phyloP scores from a whole-genome alignment of 1,139 yeast genomes.

The Suhomyces terraborum region DNA sequence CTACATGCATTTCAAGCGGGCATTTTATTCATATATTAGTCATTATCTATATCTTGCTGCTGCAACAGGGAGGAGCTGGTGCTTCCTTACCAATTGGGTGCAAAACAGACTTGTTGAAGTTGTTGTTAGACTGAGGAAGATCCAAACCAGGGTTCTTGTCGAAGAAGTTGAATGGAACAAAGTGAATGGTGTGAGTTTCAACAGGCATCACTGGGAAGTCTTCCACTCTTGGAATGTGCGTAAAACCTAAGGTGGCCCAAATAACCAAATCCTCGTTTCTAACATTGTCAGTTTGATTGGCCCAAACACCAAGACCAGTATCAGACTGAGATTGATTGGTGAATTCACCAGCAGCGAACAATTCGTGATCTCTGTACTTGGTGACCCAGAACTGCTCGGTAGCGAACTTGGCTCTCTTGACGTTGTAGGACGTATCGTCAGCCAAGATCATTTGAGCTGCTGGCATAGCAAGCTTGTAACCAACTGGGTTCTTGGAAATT shows the following conservation, averaged over 20 bases:
- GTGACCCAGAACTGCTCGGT: conserved; percentile 79
- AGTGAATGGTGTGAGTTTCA: conserved; percentile 67
- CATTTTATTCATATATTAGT: background rate
- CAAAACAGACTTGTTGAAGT: conserved; percentile 69
- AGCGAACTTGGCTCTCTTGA: conserved; percentile 69
- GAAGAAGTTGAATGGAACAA: conserved; percentile 78
- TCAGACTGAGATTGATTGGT: conserved; percentile 72
- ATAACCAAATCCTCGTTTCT: conserved; percentile 81
- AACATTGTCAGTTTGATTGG: conserved; percentile 66
- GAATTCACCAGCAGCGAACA: conserved; percentile 78
- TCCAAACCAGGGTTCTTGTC: conserved; percentile 82
- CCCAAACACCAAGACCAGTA: conserved; percentile 66
- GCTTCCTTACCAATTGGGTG: conserved; percentile 27
- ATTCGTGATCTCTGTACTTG: conserved; percentile 65
- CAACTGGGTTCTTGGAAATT: conserved; percentile 74
- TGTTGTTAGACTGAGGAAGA: conserved; percentile 71
- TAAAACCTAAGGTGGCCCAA: conserved; percentile 86
- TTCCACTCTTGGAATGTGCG: conserved; percentile 86
- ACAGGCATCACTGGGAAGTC: conserved; percentile 95
- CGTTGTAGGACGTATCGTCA: conserved; percentile 61
- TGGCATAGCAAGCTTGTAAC: conserved; percentile 76
- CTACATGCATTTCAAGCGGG: too few species aligned
- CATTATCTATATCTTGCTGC: conserved; percentile 31
- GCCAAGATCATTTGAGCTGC: conserved; percentile 77
- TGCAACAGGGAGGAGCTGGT: conserved; percentile 44